Evolutionary conservation across 2,329 filamentous ascomycete genomes (phyloP).

Genomic region (Fusarium ambrosium): DNA sequence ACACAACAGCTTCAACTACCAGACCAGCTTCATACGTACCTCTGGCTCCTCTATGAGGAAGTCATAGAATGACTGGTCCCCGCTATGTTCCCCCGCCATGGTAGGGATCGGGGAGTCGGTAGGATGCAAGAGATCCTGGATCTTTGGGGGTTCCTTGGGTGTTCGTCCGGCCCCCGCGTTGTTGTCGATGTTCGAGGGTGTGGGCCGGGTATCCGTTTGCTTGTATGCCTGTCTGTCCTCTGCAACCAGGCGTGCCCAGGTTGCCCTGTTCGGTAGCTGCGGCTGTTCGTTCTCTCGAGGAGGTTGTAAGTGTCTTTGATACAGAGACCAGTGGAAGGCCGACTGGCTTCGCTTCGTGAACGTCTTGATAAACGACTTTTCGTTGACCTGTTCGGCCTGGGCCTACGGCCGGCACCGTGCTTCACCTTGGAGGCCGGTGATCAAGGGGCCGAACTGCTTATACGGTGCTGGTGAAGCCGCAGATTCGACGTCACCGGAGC

Average conservation of each 20-base stretch:
- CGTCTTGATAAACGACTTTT: slow-evolving; percentile 35
- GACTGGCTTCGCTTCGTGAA: slow-evolving; percentile 33
- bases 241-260: slow-evolving; percentile 23
- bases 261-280: slow-evolving; percentile 18
- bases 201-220: slow-evolving; percentile 22
- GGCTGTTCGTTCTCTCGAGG: slow-evolving; percentile 14
- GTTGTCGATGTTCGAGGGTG: slow-evolving; percentile 12
- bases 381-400: slow-evolving; percentile 31
- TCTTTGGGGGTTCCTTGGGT: slow-evolving; percentile 15
- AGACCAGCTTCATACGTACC: slow-evolving; percentile 36
- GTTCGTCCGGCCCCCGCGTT: slow-evolving; percentile 30
- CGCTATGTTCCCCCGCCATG: slow-evolving; percentile 43
- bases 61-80: slow-evolving; percentile 48
- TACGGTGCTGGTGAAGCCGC: slow-evolving; percentile 40
- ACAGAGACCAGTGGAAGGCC: slow-evolving; percentile 10
- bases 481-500: slow-evolving; percentile 44
- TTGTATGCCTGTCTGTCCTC: slow-evolving; percentile 1
- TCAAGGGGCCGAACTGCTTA: slow-evolving; percentile 42
- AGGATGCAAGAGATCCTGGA: slow-evolving; percentile 24
- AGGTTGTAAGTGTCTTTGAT: slow-evolving; percentile 7
- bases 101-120: slow-evolving; percentile 27
- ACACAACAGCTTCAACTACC: neutral
- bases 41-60: slow-evolving; percentile 48
- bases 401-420: slow-evolving; percentile 41
- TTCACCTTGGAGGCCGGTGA: slow-evolving; percentile 35